Conservation (phyloP, 208 protist species). For the Leptomonas pyrrhocoris region DNA sequence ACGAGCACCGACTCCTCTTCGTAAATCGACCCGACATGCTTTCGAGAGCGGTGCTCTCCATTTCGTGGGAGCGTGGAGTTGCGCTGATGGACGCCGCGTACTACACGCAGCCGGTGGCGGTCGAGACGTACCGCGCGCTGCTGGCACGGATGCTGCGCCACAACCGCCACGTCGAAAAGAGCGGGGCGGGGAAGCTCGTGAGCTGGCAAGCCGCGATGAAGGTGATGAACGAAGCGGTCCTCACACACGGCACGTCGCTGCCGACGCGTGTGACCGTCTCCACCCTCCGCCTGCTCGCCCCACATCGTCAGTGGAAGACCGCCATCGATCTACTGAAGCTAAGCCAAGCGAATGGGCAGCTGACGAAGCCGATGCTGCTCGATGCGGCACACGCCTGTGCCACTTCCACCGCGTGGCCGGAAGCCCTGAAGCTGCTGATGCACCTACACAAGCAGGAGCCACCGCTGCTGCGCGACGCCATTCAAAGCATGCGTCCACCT, state of each 20-base stretch:
- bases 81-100: constrained; percentile 74
- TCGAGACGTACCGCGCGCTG: constrained; percentile 65
- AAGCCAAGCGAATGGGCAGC: constrained; percentile 61
- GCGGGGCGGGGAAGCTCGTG: constrained; percentile 38
- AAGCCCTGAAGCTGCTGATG: constrained; percentile 59
- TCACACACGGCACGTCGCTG: constrained; percentile 63
- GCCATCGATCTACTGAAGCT: constrained; percentile 65
- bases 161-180: constrained; percentile 58
- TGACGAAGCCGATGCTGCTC: constrained; percentile 77
- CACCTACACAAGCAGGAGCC: constrained; percentile 68
- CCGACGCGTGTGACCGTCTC: constrained; percentile 68
- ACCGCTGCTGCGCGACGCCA: constrained; percentile 51
- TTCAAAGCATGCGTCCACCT: constrained; percentile 69
- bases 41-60: constrained; percentile 47
- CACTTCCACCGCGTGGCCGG: constrained; percentile 46
- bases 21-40: constrained; percentile 83
- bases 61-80: constrained; percentile 74
- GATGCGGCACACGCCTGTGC: constrained; percentile 77
- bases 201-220: constrained; percentile 68
- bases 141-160: constrained; percentile 85
- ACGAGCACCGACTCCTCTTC: constrained; percentile 78
- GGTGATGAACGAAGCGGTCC: constrained; percentile 67
- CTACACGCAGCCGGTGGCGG: constrained; percentile 66
- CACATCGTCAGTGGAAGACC: constrained; percentile 60
- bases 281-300: constrained; percentile 71